phyloP scores from a whole-genome alignment of 176 grass and related monocot genomes.

The Areca catechu region DNA sequence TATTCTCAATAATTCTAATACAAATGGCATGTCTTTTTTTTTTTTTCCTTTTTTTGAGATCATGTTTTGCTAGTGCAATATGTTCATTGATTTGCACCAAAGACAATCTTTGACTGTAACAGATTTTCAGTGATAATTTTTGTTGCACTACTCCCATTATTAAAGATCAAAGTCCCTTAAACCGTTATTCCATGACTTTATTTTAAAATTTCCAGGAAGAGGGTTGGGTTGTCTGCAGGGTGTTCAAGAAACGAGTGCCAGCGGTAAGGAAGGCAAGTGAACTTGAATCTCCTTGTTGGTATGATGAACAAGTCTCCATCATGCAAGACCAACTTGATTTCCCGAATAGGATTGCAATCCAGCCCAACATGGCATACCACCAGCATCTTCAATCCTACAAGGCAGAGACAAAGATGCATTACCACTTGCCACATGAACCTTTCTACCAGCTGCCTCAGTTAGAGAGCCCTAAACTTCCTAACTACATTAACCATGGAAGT shows the following conservation, averaged over 20 bases:
- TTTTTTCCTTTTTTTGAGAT: no score
- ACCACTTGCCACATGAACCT: slow-evolving; percentile 48
- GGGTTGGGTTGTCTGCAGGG: slow-evolving; percentile 95
- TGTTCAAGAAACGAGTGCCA: slow-evolving; percentile 84
- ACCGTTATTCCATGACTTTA: no score
- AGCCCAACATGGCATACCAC: slow-evolving; percentile 41
- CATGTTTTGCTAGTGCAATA: no score
- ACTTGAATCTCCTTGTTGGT: slow-evolving; percentile 74
- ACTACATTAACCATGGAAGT: slow-evolving; percentile 33
- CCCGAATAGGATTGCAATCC: slow-evolving; percentile 42
- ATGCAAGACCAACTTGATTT: slow-evolving; percentile 53
- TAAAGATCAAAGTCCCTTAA: no score
- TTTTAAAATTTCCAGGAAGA: slow-evolving; percentile 49
- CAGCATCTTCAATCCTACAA: slow-evolving; percentile 60
- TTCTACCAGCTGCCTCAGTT: slow-evolving; percentile 47
- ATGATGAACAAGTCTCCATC: slow-evolving; percentile 55
- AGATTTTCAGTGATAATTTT: no score
- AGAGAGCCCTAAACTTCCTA: slow-evolving; percentile 44
- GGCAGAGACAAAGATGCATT: slow-evolving; percentile 49
- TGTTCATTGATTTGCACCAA: no score
- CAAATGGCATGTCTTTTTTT: no score
- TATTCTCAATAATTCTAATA: no score
- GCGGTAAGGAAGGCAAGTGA: slow-evolving; percentile 53
- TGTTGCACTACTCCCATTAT: no score
- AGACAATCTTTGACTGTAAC: no score